Conservation (phyloP, 1,284 basidiomycete species). For the Leccinum pachyderme region DNA sequence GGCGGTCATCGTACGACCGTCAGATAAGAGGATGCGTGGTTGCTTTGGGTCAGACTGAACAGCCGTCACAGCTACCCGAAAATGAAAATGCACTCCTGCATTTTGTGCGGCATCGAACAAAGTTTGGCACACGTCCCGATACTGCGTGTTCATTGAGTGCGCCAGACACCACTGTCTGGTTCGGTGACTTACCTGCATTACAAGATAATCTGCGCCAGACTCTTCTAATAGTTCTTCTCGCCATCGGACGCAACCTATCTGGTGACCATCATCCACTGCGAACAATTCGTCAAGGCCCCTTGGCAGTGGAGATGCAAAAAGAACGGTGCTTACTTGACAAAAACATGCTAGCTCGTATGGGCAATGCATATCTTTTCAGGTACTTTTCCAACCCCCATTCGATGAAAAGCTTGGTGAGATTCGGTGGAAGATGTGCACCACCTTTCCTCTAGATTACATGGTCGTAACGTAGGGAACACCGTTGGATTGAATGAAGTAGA, state of each 20-base stretch:
- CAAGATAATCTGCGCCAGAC: conserved; percentile 51
- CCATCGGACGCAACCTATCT: conserved; percentile 49
- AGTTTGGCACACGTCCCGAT: conserved; percentile 45
- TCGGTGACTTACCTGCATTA: conserved; percentile 42
- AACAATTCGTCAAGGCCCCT: neutral
- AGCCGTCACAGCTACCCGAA: conserved; percentile 38
- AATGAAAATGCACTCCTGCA: conserved; percentile 42
- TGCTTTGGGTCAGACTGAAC: conserved; percentile 26
- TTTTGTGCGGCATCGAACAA: conserved; percentile 42
- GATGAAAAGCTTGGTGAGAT: conserved; percentile 49
- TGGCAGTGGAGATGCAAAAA: neutral
- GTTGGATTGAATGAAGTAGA: neutral
- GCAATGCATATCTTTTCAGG: conserved; percentile 33
- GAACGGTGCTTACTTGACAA: conserved; percentile 22
- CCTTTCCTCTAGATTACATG: conserved; percentile 29
- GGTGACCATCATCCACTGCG: conserved; percentile 44
- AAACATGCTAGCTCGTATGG: conserved; percentile 27
- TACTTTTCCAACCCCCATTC: conserved; percentile 51
- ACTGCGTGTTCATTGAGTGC: conserved; percentile 31
- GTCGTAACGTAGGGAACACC: neutral
- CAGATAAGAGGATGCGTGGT: conserved; percentile 32
- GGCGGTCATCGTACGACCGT: conserved; percentile 36
- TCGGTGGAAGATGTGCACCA: conserved; percentile 52
- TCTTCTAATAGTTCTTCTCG: conserved; percentile 52
- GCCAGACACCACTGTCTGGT: neutral